Base-by-base conservation (phyloP, 768 basidiomycete genomes). In the Auriscalpium orientale region DNA sequence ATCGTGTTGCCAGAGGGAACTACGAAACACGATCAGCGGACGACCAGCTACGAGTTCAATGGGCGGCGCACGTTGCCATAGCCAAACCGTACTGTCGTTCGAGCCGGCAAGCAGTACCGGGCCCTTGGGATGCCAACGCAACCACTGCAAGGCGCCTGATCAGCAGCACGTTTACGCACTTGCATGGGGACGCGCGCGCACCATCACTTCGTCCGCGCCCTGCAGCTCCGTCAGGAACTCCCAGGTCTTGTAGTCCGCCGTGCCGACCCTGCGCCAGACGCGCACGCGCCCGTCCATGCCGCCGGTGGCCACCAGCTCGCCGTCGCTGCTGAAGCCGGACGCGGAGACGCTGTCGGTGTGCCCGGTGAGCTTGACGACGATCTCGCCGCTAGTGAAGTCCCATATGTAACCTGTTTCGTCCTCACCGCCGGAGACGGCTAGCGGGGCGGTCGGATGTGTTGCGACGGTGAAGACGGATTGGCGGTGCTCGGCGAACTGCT, bases 271-370 rank as follows among this genome's bases (percentile, higher is more conserved):
- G 66, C 87, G 75, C 97, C 97, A 99, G 58, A 99, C 74, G 58
- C 95, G 78, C 40, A 98, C 86, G 68, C 84, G 86, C 9, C 97
- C 97, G 65, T 99, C 97, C 97, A 99, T 98, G 0, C 97, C 97
- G 10, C 95, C 97, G 0, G 95, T 97, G 15, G 95, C 85, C 56
- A 95, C 78, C 80, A 97, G 79, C 72, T 97, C 88, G 2, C 97
- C 97, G 67, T 98, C 95, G 0, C 74, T 64, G 67, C 84, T 95
- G 80, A 90, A 99, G 20, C 78, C 85, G 4, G 80, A 78, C 53
- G 77, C 77, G 5, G 85, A 84, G 48, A 99, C 92, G 59, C 91
- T 94, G 67, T 99, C 97, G 8, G 85, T 83, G 70, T 99, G 97
- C 3, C 97, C 97, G 0, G 89, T 87, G 51, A 99, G 78, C 71